Evolutionary conservation across 2,329 filamentous ascomycete species (phyloP).

Genomic region (Claviceps pusilla): DNA sequence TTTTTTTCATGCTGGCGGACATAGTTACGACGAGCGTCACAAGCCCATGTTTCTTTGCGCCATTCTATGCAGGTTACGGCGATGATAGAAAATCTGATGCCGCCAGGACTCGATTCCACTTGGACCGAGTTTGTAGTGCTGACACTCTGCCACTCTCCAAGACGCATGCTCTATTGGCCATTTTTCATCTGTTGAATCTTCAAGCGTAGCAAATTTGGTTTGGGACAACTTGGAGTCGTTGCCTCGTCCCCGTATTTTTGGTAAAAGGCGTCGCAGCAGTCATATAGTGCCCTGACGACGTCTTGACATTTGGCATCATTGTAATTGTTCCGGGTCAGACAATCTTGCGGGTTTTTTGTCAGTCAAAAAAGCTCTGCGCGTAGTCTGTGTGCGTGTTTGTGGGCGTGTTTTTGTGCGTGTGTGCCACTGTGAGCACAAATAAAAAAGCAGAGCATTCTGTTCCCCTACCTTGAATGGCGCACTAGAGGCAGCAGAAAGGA

Average conservation of each 20-base stretch:
- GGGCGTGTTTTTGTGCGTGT: too few relatives aligned
- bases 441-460: background rate
- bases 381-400: too few relatives aligned
- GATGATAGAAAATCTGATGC: background rate
- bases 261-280: conserved; percentile 88
- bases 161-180: conserved; percentile 6
- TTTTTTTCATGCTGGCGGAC: conserved; percentile 28
- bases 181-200: conserved; percentile 66
- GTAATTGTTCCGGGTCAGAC: conserved; percentile 69
- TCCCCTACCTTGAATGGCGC: conserved; percentile 74
- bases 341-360: conserved; percentile 41
- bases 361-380: background rate
- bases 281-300: conserved; percentile 73
- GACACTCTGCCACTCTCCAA: too few relatives aligned
- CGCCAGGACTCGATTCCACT: too few relatives aligned
- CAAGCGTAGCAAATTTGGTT: conserved; percentile 59
- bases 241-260: conserved; percentile 61
- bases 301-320: conserved; percentile 69
- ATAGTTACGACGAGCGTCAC: conserved; percentile 29
- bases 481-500: conserved; percentile 35
- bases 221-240: conserved; percentile 70
- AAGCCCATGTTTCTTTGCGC: conserved; percentile 17
- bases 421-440: background rate
- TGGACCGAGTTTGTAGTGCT: too few relatives aligned
- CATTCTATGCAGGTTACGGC: too few relatives aligned